Percentiles rank a stretch among this genome's conserved stretches.
These are phyloP conservation scores for Triangularia setosa DNA, from an alignment of 2,329 filamentous ascomycete genomes.

Conservation along the genomic window DNA sequence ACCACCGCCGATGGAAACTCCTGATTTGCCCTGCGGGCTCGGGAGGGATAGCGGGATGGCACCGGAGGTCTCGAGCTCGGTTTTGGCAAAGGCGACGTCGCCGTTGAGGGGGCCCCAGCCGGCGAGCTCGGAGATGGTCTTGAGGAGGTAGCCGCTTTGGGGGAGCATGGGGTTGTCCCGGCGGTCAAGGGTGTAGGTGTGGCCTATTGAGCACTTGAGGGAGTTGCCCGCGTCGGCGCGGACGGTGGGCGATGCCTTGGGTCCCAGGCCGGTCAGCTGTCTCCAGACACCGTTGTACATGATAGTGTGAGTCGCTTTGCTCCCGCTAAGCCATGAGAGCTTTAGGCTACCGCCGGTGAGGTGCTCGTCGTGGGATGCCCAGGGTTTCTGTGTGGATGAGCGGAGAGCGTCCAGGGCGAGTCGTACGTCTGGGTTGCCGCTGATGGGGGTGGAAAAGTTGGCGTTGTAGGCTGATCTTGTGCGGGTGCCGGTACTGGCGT, in stretches of 20 bases:
- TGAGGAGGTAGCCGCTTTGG: constrained; percentile 74
- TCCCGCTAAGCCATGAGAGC: constrained; percentile 65
- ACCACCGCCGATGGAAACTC: constrained; percentile 78
- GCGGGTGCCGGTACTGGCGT: constrained; percentile 83
- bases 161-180: constrained; percentile 84
- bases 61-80: constrained; percentile 76
- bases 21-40: constrained; percentile 60
- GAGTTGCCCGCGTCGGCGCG: constrained; percentile 84
- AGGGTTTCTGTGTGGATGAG: constrained; percentile 82
- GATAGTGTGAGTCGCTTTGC: constrained; percentile 69
- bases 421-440: constrained; percentile 77
- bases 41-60: constrained; percentile 72
- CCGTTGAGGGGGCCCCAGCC: constrained; percentile 79
- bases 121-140: constrained; percentile 76
- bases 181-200: constrained; percentile 75
- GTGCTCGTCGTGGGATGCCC: constrained; percentile 91
- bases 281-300: constrained; percentile 82
- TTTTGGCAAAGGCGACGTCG: constrained; percentile 91
- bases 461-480: constrained; percentile 90
- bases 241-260: constrained; percentile 74
- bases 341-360: constrained; percentile 74
- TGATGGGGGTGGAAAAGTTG: constrained; percentile 75
- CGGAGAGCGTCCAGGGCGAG: constrained; percentile 76
- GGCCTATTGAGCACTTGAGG: constrained; percentile 81
- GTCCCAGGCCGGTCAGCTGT: constrained; percentile 75